Conservation (phyloP, 2,329 filamentous ascomycete species). For the Cryphonectria carpinicola region DNA sequence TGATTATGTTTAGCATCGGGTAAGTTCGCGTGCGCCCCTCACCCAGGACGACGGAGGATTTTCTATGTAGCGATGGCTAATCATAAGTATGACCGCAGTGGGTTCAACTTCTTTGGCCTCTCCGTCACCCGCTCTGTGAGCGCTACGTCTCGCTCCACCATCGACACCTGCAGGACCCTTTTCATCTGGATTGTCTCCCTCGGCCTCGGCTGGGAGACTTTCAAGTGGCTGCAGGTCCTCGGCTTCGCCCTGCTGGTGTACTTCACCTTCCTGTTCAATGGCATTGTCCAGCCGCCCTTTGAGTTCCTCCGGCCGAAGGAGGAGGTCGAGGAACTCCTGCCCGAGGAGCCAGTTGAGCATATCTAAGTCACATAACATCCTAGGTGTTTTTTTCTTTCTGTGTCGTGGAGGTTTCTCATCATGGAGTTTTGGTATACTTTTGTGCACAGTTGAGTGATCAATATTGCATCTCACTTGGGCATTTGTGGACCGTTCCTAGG, state of each 20-base stretch:
- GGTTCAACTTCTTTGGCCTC: slow-evolving; percentile 98
- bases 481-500: neutral
- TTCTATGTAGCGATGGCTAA: slow-evolving; percentile 21
- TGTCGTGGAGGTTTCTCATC: neutral
- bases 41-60: slow-evolving; percentile 29
- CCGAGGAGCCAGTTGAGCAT: slow-evolving; percentile 85
- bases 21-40: slow-evolving; percentile 49
- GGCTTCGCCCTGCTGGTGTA: slow-evolving; percentile 92
- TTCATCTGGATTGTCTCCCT: slow-evolving; percentile 98
- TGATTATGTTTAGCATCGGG: slow-evolving; percentile 99
- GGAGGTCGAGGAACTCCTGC: slow-evolving; percentile 68
- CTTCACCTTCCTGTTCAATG: slow-evolving; percentile 96
- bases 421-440: neutral
- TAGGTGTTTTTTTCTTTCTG: no score
- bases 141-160: slow-evolving; percentile 91
- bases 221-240: slow-evolving; percentile 93
- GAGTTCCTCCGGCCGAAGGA: slow-evolving; percentile 63
- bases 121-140: slow-evolving; percentile 89
- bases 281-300: slow-evolving; percentile 83
- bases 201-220: slow-evolving; percentile 91
- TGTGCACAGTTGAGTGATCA: neutral
- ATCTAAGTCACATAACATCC: slow-evolving; percentile 27
- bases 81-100: slow-evolving; percentile 53
- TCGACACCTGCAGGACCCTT: slow-evolving; percentile 94
- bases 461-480: neutral